Evolutionary conservation across 2,329 filamentous ascomycete genomes (phyloP), one percentile per base, ranked within the genome.

Genomic region (Lecanicillium sp.): DNA sequence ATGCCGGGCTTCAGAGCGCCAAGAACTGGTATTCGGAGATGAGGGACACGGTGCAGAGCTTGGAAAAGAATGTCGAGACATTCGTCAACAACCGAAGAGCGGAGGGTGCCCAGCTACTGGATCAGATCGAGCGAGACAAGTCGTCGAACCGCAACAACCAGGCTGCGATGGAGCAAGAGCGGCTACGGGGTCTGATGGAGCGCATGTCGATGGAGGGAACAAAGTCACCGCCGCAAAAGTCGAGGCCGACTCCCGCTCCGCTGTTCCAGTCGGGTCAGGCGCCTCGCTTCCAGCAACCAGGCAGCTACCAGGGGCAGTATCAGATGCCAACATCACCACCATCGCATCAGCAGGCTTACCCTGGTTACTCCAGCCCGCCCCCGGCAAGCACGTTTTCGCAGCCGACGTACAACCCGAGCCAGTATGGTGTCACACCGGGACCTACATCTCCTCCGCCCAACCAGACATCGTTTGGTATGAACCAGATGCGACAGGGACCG

Each of bases 11-110:
- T 4, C 79, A 86, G 59, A 84, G 90, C 55, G 93, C 94, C 6
- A 90, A 93, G 67, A 84, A 83, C 46, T 98, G 95, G 79, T 98
- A 98, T 63, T 78, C 79, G 3, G 93, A 97, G 63, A 98, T 97
- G 90, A 86, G 85, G 58, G 90, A 96, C 54, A 96, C 90, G 1
- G 89, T 94, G 0, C 87, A 91, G 55, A 95, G 87, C 61, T 72
- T 96, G 33, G 83, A 90, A 58, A 93, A 95, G 76, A 98, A 98
- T 58, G 93, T 98, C 1, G 91, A 97, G 55, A 87, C 86, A 0
- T 98, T 98, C 67, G 90, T 98, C 55, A 94, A 90, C 70, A 98
- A 98, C 65, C 81, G 93, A 44, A 76, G 90, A 51, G 85, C 87
- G 1, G 93, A 98, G 70, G 93, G 93, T 4, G 88, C 89, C 0